Evolutionary conservation across 768 basidiomycete genomes (phyloP), one percentile per base, ranked within the genome.

Genomic region (Naganishia vishniacii): DNA sequence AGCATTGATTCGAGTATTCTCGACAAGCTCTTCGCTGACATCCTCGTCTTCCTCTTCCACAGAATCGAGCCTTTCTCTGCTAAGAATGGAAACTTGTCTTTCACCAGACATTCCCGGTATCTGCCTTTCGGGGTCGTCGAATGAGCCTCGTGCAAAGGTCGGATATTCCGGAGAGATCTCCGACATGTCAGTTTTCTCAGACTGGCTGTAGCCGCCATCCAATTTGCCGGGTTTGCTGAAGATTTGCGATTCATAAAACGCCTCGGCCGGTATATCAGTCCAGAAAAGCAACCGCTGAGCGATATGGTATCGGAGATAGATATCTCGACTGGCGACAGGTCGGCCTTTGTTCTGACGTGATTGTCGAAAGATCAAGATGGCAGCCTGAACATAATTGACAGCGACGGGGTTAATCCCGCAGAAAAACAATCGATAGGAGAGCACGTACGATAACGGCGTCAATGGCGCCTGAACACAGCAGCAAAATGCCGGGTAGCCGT

Each of bases 271-370:
- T 31, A 56, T 37, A 20, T 56, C 37, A 13, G 53, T 56, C 53
- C 53, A 56, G 34, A 56, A 56, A 2, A 56, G 32, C 5, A 56
- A 56, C 8, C 53, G 32, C 37, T 56, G 53, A 8, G 53, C 53
- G 53, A 56, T 56, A 40, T 56, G 53, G 40, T 37, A 56, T 37
- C 53, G 34, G 11, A 56, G 37, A 16, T 56, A 56, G 8, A 56
- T 29, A 13, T 56, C 53, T 13, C 53, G n/a, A 26, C 23, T 23
- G 15, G 53, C 53, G 1, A 40, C 37, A 2, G 40, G 53, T 26
- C 40, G 53, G 53, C 53, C 53, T 56, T 41, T 56, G 37, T 56
- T 56, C 34, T 26, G 37, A 9, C 37, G 53, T 9, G 53, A 56
- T 26, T 56, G 53, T 56, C 37, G 32, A 23, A 56, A 56, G 5